Conservation (phyloP, 305 asterid species). For the Fraxinus greggii region DNA sequence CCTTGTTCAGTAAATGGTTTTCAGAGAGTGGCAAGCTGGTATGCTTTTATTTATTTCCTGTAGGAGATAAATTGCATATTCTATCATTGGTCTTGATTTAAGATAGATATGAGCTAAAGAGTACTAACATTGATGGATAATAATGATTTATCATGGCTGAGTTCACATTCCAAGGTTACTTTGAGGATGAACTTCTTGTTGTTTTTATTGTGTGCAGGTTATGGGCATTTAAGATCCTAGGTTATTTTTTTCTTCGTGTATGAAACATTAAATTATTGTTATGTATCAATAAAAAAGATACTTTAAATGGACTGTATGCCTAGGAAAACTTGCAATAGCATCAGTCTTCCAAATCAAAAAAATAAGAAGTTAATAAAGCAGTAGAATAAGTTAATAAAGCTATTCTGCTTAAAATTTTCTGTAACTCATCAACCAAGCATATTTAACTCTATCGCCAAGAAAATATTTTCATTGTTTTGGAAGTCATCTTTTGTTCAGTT, state of each 20-base stretch:
- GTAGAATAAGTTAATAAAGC: no score
- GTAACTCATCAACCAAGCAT: background rate
- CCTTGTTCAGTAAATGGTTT: slow-evolving; percentile 98
- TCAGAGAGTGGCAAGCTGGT: slow-evolving; percentile 99
- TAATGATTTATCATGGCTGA: slow-evolving; percentile 1
- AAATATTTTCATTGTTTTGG: background rate
- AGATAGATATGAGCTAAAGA: background rate
- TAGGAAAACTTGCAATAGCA: background rate
- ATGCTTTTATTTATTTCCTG: slow-evolving; percentile 26
- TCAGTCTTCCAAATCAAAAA: background rate
- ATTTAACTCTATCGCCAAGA: background rate
- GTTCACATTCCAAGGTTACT: background rate
- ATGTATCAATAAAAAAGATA: slow-evolving; percentile 1
- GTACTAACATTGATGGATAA: background rate
- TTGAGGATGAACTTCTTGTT: background rate
- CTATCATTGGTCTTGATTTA: background rate
- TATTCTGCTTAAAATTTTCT: background rate
- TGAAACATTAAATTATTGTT: slow-evolving; percentile 17
- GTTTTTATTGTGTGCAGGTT: background rate
- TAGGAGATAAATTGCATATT: background rate
- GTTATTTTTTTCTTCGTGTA: slow-evolving; percentile 4
- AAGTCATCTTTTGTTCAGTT: background rate
- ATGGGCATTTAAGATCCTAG: background rate
- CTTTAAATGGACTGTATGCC: background rate
- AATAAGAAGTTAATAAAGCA: background rate